A percentile compares a stretch with the other conserved stretches of the same genome.
Evolutionary conservation across 2,329 filamentous ascomycete species (phyloP).

Genomic region (Sporothrix protearum): DNA sequence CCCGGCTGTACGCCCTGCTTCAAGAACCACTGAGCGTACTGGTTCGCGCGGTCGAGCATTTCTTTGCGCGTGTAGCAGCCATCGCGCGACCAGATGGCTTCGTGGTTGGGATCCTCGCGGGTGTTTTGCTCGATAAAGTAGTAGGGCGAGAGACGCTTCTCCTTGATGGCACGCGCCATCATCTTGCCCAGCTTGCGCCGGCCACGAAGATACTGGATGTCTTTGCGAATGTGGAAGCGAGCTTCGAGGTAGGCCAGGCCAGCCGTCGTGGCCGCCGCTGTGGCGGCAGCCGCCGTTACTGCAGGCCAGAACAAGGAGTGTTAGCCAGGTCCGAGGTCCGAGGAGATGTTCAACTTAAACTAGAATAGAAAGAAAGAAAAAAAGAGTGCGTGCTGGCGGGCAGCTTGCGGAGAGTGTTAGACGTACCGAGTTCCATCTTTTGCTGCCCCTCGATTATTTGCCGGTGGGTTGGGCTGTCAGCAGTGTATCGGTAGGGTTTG

Average conservation of each 20-base stretch:
- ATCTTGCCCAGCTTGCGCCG: slow-evolving; percentile 43
- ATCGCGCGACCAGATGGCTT: slow-evolving; percentile 65
- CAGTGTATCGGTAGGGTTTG: neutral
- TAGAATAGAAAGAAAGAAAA: too few relatives aligned
- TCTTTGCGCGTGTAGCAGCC: slow-evolving; percentile 58
- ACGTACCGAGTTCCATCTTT: slow-evolving; percentile 10
- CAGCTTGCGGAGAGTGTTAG: neutral
- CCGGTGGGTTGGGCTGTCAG: neutral
- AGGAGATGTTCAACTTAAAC: neutral
- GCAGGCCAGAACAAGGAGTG: neutral
- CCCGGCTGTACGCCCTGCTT: slow-evolving; percentile 55
- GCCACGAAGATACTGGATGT: slow-evolving; percentile 49
- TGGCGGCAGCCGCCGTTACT: slow-evolving; percentile 28
- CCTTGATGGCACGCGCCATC: slow-evolving; percentile 47
- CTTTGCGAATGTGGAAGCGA: slow-evolving; percentile 64
- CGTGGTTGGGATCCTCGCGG: slow-evolving; percentile 48
- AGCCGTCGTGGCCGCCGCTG: slow-evolving; percentile 35
- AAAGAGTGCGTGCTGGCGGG: neutral
- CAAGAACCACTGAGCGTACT: slow-evolving; percentile 61
- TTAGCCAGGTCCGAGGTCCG: neutral
- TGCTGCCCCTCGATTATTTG: neutral
- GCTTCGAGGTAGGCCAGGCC: slow-evolving; percentile 61
- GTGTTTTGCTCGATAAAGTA: slow-evolving; percentile 61
- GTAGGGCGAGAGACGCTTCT: slow-evolving; percentile 58
- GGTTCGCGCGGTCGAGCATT: slow-evolving; percentile 52